Base-by-base conservation (phyloP, 345 rosid species). In the Fremontodendron californicum region DNA sequence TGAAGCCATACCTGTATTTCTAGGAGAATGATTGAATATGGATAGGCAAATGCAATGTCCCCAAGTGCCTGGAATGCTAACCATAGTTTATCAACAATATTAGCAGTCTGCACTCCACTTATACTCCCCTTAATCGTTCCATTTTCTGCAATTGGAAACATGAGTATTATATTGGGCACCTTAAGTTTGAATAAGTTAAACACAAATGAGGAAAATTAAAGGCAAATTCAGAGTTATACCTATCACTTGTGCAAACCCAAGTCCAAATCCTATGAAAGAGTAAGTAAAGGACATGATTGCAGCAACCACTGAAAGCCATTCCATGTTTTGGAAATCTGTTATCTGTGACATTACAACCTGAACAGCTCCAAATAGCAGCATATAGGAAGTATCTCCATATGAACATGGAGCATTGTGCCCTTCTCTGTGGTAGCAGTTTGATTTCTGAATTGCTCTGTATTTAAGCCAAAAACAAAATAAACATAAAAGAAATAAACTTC, bases 1-100 rank as follows among this genome's bases (percentile, higher is more conserved):
- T 25, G 73, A 76, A 31, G 49, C 33, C 33, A 29, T 18, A 88
- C 95, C 91, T 91, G 91, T 60, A 91, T 91, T 76, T 91, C 93
- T 16, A 91, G 82, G 31, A 89, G 82, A 77, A 91, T 83, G 4
- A 85, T 54, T 9, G 93, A 33, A 75, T 86, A 89, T 1, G 91
- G 93, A 79, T 88, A 91, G 2, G 89, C 89, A 57, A 85, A 89
- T 43, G 88, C 95, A 79, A 91, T 84, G 78, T 91, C 89, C 0
- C 88, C 89, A 12, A 91, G 84, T 4, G 93, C 93, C 75, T 87
- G 83, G 82, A 88, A 88, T 21, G 75, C 73, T 70, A 83, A 31
- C 86, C 86, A 89, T 23, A 82, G 12, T 75, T 91, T 89, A 64
- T 78, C 70, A 15, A 82, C 84, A 25, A 33, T 10, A 49, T 49